Percentiles rank a stretch among this genome's conserved stretches.
These are phyloP conservation scores for Globisporangium paroecandrum DNA, from an alignment of 352 stramenopile genomes.

Conservation along the genomic window DNA sequence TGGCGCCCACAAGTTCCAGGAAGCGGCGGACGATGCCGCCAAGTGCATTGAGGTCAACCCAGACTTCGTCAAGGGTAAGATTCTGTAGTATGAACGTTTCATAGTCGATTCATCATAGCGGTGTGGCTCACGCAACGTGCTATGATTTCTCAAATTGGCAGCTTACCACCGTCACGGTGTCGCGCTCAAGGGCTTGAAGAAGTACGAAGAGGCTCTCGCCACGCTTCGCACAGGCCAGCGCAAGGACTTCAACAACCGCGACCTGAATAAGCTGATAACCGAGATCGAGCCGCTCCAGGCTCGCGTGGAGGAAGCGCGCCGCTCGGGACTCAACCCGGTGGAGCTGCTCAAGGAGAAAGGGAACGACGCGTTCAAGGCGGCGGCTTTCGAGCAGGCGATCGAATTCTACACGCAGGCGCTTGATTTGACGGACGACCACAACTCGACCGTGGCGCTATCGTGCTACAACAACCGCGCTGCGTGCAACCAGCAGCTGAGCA, in stretches of 20 bases:
- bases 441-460: constrained; percentile 86
- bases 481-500: constrained; percentile 97
- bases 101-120: constrained; percentile 9
- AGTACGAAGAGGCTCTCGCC: constrained; percentile 75
- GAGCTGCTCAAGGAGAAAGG: constrained; percentile 93
- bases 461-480: constrained; percentile 94
- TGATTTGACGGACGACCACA: constrained; percentile 69
- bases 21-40: constrained; percentile 85
- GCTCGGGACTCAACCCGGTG: constrained; percentile 66
- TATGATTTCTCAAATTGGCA: constrained; percentile 6
- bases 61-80: constrained; percentile 90
- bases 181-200: constrained; percentile 86
- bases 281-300: constrained; percentile 82
- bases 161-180: constrained; percentile 93
- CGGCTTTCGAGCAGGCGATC: constrained; percentile 89
- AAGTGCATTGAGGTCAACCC: constrained; percentile 91
- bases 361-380: constrained; percentile 92
- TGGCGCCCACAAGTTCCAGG: constrained; percentile 59
- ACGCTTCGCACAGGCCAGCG: constrained; percentile 71
- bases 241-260: constrained; percentile 83
- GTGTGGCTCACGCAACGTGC: constrained; percentile 11
- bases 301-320: constrained; percentile 55
- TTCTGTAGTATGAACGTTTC: background rate
- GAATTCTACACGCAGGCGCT: constrained; percentile 92
- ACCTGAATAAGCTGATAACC: constrained; percentile 76